Percentiles rank a stretch among this genome's conserved stretches.
These are phyloP conservation scores for Trichophyton rubrum DNA, from an alignment of 2,329 filamentous ascomycete species.

Conservation along the genomic window DNA sequence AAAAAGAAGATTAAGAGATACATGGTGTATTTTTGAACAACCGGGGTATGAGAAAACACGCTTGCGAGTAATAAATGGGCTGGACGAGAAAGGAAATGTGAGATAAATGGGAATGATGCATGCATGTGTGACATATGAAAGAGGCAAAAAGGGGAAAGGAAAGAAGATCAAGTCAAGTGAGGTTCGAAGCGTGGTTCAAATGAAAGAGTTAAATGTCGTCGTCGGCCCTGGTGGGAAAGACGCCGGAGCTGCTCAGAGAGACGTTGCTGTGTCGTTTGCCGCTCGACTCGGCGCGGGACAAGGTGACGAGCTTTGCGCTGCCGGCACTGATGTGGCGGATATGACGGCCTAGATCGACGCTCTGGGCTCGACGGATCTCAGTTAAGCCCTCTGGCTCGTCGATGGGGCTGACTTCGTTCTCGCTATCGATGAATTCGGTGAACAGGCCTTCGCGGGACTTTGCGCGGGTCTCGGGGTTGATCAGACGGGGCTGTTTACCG, in stretches of 20 bases:
- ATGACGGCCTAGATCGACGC: slow-evolving; percentile 56
- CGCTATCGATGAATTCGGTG: slow-evolving; percentile 36
- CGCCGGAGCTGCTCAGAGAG: slow-evolving; percentile 8
- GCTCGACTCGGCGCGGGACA: slow-evolving; percentile 32
- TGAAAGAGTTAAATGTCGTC: not conserved
- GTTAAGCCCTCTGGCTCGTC: slow-evolving; percentile 19
- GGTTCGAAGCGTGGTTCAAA: not conserved
- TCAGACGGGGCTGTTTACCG: slow-evolving; percentile 49
- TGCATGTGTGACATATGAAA: slow-evolving; percentile 5
- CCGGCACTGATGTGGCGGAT: slow-evolving; percentile 63
- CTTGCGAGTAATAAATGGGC: not conserved
- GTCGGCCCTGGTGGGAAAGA: not conserved
- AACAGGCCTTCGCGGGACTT: slow-evolving; percentile 51
- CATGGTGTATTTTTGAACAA: not conserved
- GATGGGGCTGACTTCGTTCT: slow-evolving; percentile 22
- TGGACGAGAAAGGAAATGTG: not conserved
- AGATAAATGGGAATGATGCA: not conserved
- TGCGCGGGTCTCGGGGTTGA: slow-evolving; percentile 46
- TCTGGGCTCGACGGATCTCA: slow-evolving; percentile 53
- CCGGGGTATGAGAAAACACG: not conserved
- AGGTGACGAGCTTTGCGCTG: slow-evolving; percentile 60
- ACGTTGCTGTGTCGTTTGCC: slow-evolving; percentile 17
- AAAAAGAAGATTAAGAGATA: not conserved
- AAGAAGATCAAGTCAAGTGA: not conserved
- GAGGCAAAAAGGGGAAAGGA: not conserved